Base-by-base conservation (phyloP, 352 stramenopile genomes). In the Phytopythium aichiense region DNA sequence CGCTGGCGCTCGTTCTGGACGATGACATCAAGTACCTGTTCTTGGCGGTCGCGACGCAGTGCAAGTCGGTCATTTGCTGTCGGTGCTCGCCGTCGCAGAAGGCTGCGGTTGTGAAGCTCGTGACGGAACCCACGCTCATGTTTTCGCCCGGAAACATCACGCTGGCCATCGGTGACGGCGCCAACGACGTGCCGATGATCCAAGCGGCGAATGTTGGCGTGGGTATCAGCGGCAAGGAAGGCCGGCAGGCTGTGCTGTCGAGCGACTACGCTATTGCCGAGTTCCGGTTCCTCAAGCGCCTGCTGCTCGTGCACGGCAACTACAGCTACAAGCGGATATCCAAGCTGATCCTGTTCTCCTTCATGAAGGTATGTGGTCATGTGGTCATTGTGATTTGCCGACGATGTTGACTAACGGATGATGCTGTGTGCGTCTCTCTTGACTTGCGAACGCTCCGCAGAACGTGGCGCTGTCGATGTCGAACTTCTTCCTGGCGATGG, bases 301-400 rank as follows among this genome's bases (percentile, higher is more conserved):
- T 95, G 30, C 60, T 95, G 2, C 64, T 95, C 30, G 87, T 95
- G 25, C 87, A 95, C 61, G 87, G 87, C 35, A 95, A 94, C 69
- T 96, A 94, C 81, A 94, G 86, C 68, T 96, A 96, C 86, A 94
- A 94, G 74, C 72, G 87, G 23, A 94, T 96, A 51, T 92, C 87
- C 22, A 96, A 95, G 71, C 74, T 95, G 12, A 92, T 95, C 37
- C 60, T 95, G 49, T 95, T 95, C 60, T 95, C 87, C 20, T 94
- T 95, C 54, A 94, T 95, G 84, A 95, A 95, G 48, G 48, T 54
- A 11, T 16, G 25, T 20, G 8, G 8, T 52, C 5, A 11, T n/a
- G 46, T n/a, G 23, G 18, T 9, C 12, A 6, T 4, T 52, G 46
- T 28, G 23, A 22, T 53, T 5, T 23, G 28, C 13, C 35, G 6